These are phyloP conservation scores for Lepidium aucheri DNA, from an alignment of 345 rosid species.

Conservation along the genomic window DNA sequence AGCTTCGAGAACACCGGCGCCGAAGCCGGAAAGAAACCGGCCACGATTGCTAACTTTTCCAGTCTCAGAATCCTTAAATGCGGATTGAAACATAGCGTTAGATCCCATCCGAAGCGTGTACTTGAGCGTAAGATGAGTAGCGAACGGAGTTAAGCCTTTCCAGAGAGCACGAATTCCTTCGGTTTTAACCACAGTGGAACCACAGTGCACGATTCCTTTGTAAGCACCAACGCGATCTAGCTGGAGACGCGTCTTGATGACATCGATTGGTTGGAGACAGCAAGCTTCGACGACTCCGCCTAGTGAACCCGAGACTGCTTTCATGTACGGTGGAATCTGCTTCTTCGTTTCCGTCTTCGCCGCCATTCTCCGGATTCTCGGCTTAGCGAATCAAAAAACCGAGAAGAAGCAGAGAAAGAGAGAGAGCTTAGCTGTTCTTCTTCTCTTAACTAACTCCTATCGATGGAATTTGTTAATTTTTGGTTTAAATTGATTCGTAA, in stretches of 20 bases:
- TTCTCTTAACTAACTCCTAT: neutral
- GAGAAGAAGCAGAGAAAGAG: neutral
- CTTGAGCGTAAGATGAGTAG: constrained; percentile 86
- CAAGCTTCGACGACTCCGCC: constrained; percentile 90
- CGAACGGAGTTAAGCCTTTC: constrained; percentile 94
- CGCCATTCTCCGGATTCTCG: constrained; percentile 9
- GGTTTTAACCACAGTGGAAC: constrained; percentile 48
- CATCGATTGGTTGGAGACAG: constrained; percentile 93
- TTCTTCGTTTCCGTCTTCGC: neutral
- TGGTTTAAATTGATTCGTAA: neutral
- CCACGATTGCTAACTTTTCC: constrained; percentile 58
- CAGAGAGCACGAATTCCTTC: constrained; percentile 89
- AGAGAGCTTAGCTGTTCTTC: neutral
- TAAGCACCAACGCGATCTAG: constrained; percentile 61
- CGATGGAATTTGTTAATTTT: neutral
- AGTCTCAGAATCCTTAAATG: constrained; percentile 69
- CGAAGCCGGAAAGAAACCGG: constrained; percentile 70
- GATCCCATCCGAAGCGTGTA: constrained; percentile 92
- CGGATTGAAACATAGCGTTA: constrained; percentile 66
- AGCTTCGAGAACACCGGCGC: constrained; percentile 95
- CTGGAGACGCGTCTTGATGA: constrained; percentile 87
- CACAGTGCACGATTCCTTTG: constrained; percentile 80
- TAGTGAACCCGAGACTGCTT: constrained; percentile 81
- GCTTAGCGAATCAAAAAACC: neutral
- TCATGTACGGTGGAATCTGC: constrained; percentile 71